phyloP scores from a whole-genome alignment of 306 rosid genomes.

The Quercus engelmannii region DNA sequence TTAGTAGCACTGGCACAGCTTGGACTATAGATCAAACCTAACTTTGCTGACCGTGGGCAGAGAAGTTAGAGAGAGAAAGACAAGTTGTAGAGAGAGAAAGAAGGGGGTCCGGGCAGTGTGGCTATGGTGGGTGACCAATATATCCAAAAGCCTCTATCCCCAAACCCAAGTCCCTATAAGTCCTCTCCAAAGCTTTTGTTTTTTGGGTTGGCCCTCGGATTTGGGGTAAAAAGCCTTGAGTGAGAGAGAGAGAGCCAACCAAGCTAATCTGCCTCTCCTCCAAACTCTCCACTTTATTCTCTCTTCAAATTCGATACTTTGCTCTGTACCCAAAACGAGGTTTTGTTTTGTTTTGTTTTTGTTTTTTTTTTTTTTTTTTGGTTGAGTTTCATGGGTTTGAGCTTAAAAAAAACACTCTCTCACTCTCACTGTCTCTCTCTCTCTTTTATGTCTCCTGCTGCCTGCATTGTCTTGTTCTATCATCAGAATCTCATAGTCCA shows the following conservation, averaged over 20 bases:
- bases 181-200: conserved; percentile 10
- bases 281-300: conserved; percentile 49
- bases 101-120: conserved; percentile 17
- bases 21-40: conserved; percentile 28
- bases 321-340: conserved; percentile 64
- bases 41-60: conserved; percentile 45
- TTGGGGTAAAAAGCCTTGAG: conserved; percentile 64
- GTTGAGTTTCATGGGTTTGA: neutral
- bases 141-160: conserved; percentile 23
- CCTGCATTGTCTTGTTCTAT: conserved; percentile 50
- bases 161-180: conserved; percentile 48
- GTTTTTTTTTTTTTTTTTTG: neutral
- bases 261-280: conserved; percentile 30
- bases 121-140: conserved; percentile 47
- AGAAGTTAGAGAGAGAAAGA: conserved; percentile 23
- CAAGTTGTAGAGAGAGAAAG: conserved; percentile 10
- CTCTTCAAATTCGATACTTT: conserved; percentile 66
- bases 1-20: neutral
- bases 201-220: conserved; percentile 52
- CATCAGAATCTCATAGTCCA: conserved; percentile 37
- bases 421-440: conserved; percentile 19
- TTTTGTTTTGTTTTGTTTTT: conserved; percentile 16
- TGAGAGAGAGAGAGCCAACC: conserved; percentile 22
- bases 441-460: conserved; percentile 23
- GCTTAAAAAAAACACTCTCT: conserved; percentile 16